Evolutionary conservation across 2,329 filamentous ascomycete genomes (phyloP).

Genomic region (Escovopsis sp.): DNA sequence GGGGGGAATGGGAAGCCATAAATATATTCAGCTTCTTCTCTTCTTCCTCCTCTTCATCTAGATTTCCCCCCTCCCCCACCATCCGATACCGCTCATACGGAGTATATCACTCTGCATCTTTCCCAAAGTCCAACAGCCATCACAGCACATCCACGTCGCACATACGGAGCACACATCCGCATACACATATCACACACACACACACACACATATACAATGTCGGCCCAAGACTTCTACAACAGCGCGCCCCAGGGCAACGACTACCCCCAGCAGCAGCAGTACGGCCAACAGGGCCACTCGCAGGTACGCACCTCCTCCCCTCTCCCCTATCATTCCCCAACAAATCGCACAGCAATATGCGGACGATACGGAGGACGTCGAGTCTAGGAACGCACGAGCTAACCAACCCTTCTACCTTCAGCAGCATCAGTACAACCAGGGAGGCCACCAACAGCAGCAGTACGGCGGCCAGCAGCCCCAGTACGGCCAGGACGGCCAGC

Average conservation of each 20-base stretch:
- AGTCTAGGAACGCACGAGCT: too few relatives aligned
- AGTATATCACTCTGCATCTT: too few relatives aligned
- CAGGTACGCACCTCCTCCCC: not conserved
- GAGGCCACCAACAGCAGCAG: conserved; percentile 12
- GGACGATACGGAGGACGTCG: too few relatives aligned
- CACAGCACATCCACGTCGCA: too few relatives aligned
- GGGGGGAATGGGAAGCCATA: not conserved
- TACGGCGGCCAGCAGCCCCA: conserved; percentile 8
- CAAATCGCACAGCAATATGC: too few relatives aligned
- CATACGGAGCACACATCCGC: too few relatives aligned
- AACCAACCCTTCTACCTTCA: too few relatives aligned
- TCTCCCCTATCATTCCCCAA: conserved; percentile 1
- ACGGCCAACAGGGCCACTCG: conserved; percentile 4
- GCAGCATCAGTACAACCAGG: conserved; percentile 3
- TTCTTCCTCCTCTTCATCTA: too few relatives aligned
- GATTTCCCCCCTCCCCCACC: too few relatives aligned
- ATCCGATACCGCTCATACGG: too few relatives aligned
- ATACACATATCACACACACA: not conserved
- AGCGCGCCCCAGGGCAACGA: conserved; percentile 11
- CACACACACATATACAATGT: conserved; percentile 13
- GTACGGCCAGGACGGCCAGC: conserved; percentile 9
- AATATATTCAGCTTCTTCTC: too few relatives aligned
- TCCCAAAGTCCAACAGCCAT: too few relatives aligned
- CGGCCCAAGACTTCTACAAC: conserved; percentile 24
- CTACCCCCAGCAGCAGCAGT: conserved; percentile 9